Percentiles rank a stretch among this genome's conserved stretches.
Conservation (phyloP, 2,329 filamentous ascomycete species). For the Hymenoscyphus fructigenus region DNA sequence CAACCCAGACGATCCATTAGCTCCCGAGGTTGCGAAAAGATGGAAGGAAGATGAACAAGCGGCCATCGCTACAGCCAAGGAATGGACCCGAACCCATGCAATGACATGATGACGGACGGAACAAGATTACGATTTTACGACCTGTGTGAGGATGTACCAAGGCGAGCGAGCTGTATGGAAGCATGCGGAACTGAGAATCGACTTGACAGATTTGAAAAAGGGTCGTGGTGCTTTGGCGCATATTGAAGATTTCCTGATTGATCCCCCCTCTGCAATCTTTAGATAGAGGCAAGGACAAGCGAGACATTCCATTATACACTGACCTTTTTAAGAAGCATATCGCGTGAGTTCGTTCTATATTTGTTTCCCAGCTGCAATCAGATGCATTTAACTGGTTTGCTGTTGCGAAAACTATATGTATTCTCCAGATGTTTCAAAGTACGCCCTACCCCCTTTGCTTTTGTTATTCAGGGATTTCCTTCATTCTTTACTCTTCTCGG, state of each 20-base stretch:
- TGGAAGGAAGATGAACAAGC: slow-evolving; percentile 97
- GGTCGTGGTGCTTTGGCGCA: slow-evolving; percentile 10
- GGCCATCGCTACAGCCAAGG: slow-evolving; percentile 86
- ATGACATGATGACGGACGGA: slow-evolving; percentile 30
- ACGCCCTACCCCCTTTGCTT: too few species aligned
- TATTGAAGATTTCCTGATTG: slow-evolving; percentile 14
- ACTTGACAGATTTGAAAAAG: background rate
- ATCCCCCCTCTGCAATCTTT: slow-evolving; percentile 12
- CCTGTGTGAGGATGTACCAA: background rate
- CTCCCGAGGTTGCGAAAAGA: slow-evolving; percentile 93
- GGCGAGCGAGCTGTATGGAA: background rate
- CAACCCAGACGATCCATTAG: slow-evolving; percentile 97
- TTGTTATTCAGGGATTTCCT: background rate
- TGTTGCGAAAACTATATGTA: background rate
- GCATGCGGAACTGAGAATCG: background rate
- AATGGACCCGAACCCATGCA: slow-evolving; percentile 69
- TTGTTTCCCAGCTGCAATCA: background rate
- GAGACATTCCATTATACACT: background rate
- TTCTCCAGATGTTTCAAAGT: background rate
- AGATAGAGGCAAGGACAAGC: slow-evolving; percentile 13
- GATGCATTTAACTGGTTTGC: background rate
- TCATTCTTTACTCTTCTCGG: background rate
- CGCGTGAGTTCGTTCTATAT: background rate
- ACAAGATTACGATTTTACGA: slow-evolving; percentile 12
- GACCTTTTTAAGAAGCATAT: background rate